Base-by-base conservation (phyloP, 805 yeast species). In the Candida incommunis region DNA sequence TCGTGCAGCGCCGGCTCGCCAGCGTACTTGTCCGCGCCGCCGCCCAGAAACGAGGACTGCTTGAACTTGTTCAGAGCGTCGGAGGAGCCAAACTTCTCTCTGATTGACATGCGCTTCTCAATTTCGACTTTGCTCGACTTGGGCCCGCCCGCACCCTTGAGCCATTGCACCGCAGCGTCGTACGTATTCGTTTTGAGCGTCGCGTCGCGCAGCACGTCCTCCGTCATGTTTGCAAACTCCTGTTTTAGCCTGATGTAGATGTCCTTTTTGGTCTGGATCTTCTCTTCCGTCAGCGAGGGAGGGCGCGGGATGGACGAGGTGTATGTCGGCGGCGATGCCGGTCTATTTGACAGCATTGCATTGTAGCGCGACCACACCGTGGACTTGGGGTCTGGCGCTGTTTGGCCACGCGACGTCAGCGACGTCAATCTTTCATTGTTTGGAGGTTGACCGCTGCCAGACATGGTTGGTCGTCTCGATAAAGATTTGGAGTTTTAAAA, bases 91-190 rank as follows among this genome's bases (percentile, higher is more conserved):
- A 63, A 64, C 53, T 63, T 63, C 46, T 64, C 64, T 20, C 67
- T 58, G 43, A 64, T 64, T 13, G 65, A 56, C 51, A 50, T 50
- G 2, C 59, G 55, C 42, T 53, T 56, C 40, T 48, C 40, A 9
- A 58, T 56, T 41, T 56, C 61, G 23, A 61, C 54, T 50, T 62
- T 61, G 18, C 59, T 48, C 23, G 53, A 51, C 27, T 42, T 47
- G 16, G 41, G 48, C 29, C 54, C 55, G 42, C 52, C 59, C 50
- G 55, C 56, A 29, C 49, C 52, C 21, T 53, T 45, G 24, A 63
- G 55, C 66, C 66, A 62, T 13, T 51, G 50, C 20, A 63, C 56
- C 18, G 68, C 63, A 25, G 53, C 63, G 41, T 63, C 64, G 46
- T 51, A 60, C 11, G 62, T 61, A 44, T 50, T 51, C 24, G 51